Evolutionary conservation across 2,329 filamentous ascomycete species (phyloP).

Genomic region (Talaromyces marneffei): DNA sequence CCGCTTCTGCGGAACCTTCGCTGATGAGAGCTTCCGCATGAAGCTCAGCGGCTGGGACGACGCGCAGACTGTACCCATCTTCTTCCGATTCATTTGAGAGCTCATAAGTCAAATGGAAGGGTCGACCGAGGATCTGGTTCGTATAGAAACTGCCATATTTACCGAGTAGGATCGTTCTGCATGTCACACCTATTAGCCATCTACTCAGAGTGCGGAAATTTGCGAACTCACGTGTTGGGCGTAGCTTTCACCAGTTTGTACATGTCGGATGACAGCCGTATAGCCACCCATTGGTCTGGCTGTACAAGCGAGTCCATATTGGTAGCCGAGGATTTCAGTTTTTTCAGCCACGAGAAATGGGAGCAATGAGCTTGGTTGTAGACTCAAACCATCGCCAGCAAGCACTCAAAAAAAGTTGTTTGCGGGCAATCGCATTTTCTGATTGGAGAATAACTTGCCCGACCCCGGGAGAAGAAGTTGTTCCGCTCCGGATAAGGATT

Average conservation of each 20-base stretch:
- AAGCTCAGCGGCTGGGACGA: conserved; percentile 74
- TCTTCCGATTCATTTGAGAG: conserved; percentile 65
- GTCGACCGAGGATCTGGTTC: conserved; percentile 84
- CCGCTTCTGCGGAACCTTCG: conserved; percentile 33
- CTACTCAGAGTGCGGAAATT: conserved; percentile 18
- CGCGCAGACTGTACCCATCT: conserved; percentile 60
- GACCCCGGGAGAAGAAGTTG: neutral
- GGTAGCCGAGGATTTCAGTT: neutral
- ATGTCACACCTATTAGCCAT: neutral
- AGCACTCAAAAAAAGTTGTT: neutral
- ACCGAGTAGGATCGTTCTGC: conserved; percentile 75
- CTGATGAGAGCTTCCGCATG: conserved; percentile 68
- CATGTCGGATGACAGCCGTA: conserved; percentile 49
- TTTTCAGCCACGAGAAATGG: neutral
- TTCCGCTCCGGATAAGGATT: conserved; percentile 5
- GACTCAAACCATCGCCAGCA: neutral
- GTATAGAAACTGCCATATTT: conserved; percentile 90
- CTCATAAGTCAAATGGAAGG: conserved; percentile 88
- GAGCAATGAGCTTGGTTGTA: neutral
- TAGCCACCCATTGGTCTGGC: conserved; percentile 32
- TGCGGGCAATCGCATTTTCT: neutral
- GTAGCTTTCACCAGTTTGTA: conserved; percentile 54
- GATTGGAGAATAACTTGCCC: neutral
- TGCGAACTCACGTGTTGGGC: conserved; percentile 59
- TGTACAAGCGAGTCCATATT: conserved; percentile 37